phyloP scores from a whole-genome alignment of 2,329 filamentous ascomycete genomes.

The Setomelanomma holmii region DNA sequence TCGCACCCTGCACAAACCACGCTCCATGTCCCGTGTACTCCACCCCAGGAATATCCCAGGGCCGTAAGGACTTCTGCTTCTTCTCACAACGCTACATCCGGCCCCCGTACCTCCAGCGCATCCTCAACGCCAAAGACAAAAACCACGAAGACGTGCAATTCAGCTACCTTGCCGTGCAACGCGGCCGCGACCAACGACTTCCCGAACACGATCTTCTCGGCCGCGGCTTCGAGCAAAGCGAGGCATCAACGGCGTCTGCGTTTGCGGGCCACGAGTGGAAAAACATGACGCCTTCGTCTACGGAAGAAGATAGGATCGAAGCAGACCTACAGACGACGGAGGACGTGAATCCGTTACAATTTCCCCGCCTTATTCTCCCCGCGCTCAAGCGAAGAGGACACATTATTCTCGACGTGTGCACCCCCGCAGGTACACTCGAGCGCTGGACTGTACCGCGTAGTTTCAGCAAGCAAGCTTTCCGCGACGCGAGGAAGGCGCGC shows the following conservation, averaged over 20 bases:
- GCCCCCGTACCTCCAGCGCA: slow-evolving; percentile 78
- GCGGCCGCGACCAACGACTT: slow-evolving; percentile 69
- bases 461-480: slow-evolving; percentile 82
- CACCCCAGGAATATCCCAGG: slow-evolving; percentile 69
- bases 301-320: slow-evolving; percentile 31
- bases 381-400: slow-evolving; percentile 90
- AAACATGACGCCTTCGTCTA: not conserved
- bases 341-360: slow-evolving; percentile 62
- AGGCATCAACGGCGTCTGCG: slow-evolving; percentile 67
- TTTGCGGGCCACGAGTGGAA: slow-evolving; percentile 71
- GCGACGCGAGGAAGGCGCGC: slow-evolving; percentile 84
- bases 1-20: slow-evolving; percentile 83
- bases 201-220: slow-evolving; percentile 40
- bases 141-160: slow-evolving; percentile 93
- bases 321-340: slow-evolving; percentile 38
- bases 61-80: slow-evolving; percentile 88
- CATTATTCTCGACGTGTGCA: slow-evolving; percentile 89
- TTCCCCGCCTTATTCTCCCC: slow-evolving; percentile 79
- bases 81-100: slow-evolving; percentile 90
- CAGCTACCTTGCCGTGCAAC: slow-evolving; percentile 85
- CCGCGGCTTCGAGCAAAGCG: slow-evolving; percentile 56
- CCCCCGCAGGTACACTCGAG: slow-evolving; percentile 82
- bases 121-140: slow-evolving; percentile 71
- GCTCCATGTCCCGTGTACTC: slow-evolving; percentile 85
- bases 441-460: slow-evolving; percentile 91